Base-by-base conservation (phyloP, 1,139 yeast genomes). In the Zygosaccharomyces sapae region DNA sequence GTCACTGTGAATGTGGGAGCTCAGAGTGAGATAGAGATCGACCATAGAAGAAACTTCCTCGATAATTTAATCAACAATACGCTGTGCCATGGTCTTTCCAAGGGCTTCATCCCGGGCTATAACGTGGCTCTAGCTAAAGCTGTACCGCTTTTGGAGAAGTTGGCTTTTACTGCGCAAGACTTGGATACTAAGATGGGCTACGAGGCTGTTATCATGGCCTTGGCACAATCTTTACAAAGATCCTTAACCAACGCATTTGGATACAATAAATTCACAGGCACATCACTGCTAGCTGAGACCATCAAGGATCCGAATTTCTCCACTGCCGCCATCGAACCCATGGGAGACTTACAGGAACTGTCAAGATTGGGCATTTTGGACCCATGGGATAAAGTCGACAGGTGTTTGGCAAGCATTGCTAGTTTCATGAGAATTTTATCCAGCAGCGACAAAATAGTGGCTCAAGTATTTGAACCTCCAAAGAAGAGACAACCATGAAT, bases 1-100 rank as follows among this genome's bases (percentile, higher is more conserved):
- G 53, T 63, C 4, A 62, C 67, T 5, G 38, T 63, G 5, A 53
- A 57, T 25, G 55, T 64, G 10, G 67, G 67, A 8, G 67, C 64
- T 10, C 43, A 50, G n/a, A 60, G 52, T 43, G 59, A 62, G 43
- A 25, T 59, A 19, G 67, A 61, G 47, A 59, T 63, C 35, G 62
- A 61, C 33, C 58, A 55, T 20, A 58, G 66, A 46, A 53, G 62
- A 38, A 49, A 48, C n/a, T 42, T 49, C 7, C 43, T 63, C 33
- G 67, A 63, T 40, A 54, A 58, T 41, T 27, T 59, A 5, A 50
- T 63, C 31, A 63, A 64, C 42, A 51, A 59, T 35, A 45, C 52
- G 6, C 38, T 62, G 13, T 59, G 61, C 27, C 55, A 57, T 33
- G 66, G 65, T 10, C 42, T 63, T 16, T 44, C 56, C 5, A 49